Conservation (phyloP, 2,329 filamentous ascomycete species). For the Botrytis pseudocinerea region DNA sequence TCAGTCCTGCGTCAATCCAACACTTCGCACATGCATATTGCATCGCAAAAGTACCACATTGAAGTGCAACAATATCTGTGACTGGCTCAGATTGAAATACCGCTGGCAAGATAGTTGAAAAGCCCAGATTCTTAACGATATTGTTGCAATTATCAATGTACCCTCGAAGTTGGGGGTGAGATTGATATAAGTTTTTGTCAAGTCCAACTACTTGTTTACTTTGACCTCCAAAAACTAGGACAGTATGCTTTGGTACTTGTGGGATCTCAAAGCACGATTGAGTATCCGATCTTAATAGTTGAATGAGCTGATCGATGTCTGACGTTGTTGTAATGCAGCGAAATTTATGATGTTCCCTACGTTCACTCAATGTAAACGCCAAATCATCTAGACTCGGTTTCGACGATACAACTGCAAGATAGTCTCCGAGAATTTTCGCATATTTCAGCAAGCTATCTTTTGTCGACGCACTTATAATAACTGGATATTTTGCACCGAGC, state of each 20-base stretch:
- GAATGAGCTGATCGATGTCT: background rate
- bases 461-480: background rate
- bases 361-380: slow-evolving; percentile 8
- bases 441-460: background rate
- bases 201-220: slow-evolving; percentile 23
- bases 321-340: background rate
- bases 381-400: background rate
- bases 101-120: slow-evolving; percentile 25
- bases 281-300: background rate
- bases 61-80: slow-evolving; percentile 24
- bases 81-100: slow-evolving; percentile 27
- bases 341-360: background rate
- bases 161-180: slow-evolving; percentile 19
- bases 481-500: background rate
- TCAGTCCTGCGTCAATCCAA: slow-evolving; percentile 30
- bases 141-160: slow-evolving; percentile 28
- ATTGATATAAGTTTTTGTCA: slow-evolving; percentile 14
- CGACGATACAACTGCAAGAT: background rate
- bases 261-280: background rate
- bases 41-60: slow-evolving; percentile 27
- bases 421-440: background rate
- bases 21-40: slow-evolving; percentile 30
- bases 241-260: slow-evolving; percentile 35
- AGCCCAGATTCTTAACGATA: slow-evolving; percentile 15
- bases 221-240: slow-evolving; percentile 42